These are phyloP conservation scores for Pythium phragmiticola DNA, from an alignment of 352 stramenopile genomes.

Conservation along the genomic window DNA sequence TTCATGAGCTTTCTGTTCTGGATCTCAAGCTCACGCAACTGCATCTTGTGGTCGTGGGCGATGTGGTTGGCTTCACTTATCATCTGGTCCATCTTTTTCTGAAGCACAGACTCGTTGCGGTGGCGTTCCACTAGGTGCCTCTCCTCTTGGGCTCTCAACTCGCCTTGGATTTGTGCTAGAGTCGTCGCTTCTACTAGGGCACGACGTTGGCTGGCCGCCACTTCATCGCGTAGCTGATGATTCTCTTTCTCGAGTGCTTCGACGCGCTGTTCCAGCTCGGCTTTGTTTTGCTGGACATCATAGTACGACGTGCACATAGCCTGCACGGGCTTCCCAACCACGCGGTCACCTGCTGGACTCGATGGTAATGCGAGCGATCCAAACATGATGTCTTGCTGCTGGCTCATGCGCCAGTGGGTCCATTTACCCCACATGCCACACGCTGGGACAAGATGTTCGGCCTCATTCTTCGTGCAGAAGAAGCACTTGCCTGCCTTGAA, in stretches of 20 bases:
- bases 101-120: constrained; percentile 30
- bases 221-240: constrained; percentile 27
- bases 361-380: constrained; percentile 21
- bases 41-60: constrained; percentile 52
- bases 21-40: constrained; percentile 24
- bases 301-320: constrained; percentile 88
- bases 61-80: constrained; percentile 51
- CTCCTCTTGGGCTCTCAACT: constrained; percentile 53
- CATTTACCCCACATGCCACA: constrained; percentile 85
- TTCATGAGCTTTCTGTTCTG: constrained; percentile 22
- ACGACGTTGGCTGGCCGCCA: constrained; percentile 23
- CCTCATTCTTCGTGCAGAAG: constrained; percentile 83
- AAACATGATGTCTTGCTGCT: constrained; percentile 48
- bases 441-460: constrained; percentile 74
- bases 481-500: constrained; percentile 84
- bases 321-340: constrained; percentile 37
- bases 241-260: constrained; percentile 35
- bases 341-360: not conserved
- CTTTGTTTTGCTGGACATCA: constrained; percentile 73
- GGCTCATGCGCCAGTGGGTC: constrained; percentile 84
- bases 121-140: constrained; percentile 44
- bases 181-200: constrained; percentile 29
- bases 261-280: constrained; percentile 42
- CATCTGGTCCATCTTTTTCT: constrained; percentile 52
- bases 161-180: constrained; percentile 38